Conservation (phyloP, 2,329 filamentous ascomycete species). For the Aspergillus sp. region DNA sequence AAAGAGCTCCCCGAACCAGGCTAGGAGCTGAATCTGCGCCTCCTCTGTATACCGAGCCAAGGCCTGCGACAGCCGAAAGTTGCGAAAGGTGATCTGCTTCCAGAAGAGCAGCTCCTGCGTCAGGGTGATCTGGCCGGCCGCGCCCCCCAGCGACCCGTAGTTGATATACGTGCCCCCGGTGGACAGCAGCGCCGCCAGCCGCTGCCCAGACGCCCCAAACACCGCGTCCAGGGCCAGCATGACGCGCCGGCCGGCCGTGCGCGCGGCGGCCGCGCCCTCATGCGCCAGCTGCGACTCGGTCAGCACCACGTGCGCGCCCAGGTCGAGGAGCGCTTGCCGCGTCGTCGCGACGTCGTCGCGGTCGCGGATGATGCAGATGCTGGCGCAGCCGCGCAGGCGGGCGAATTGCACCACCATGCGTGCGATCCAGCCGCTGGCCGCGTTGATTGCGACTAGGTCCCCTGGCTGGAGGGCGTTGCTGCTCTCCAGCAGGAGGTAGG, state of each 20-base stretch:
- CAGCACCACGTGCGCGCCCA: not conserved
- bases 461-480: not conserved
- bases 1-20: not conserved
- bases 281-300: constrained; percentile 1
- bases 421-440: constrained; percentile 1
- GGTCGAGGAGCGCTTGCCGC: not conserved
- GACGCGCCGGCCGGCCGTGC: not conserved
- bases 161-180: not conserved
- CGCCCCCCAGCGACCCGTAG: constrained; percentile 1
- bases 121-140: not conserved
- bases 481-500: constrained; percentile 1
- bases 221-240: constrained; percentile 2
- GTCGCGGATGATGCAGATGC: constrained; percentile 4
- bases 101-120: constrained; percentile 3
- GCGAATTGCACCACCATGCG: constrained; percentile 3
- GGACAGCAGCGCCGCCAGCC: constrained; percentile 1
- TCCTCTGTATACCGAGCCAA: not conserved
- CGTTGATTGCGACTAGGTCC: not conserved
- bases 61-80: constrained; percentile 3
- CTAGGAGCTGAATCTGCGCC: not conserved
- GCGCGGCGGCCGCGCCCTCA: not conserved
- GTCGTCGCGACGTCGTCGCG: not conserved
- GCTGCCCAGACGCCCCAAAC: not conserved
- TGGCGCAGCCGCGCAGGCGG: not conserved
- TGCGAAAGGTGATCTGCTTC: constrained; percentile 3